Conservation (phyloP, 495 filamentous ascomycete genomes). For the Trichoderma orchidacearum region DNA sequence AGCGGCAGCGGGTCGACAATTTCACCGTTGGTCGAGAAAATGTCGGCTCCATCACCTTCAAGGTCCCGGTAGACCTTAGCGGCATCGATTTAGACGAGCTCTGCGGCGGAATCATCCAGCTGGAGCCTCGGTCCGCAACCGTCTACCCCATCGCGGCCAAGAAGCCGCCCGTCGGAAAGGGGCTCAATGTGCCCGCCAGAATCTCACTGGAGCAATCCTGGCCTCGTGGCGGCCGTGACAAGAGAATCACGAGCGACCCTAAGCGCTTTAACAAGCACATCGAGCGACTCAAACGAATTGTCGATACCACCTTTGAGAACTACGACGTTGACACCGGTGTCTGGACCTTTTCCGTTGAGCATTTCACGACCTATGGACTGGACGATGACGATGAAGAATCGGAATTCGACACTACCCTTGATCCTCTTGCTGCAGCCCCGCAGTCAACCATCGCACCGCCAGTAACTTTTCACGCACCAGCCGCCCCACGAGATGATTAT, state of each 20-base stretch:
- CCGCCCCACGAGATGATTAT: conserved; percentile 35
- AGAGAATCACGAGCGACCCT: conserved; percentile 17
- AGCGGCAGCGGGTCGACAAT: conserved; percentile 53
- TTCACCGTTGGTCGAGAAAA: conserved; percentile 73
- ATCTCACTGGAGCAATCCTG: conserved; percentile 82
- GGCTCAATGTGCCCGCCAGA: conserved; percentile 78
- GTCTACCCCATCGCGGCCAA: conserved; percentile 64
- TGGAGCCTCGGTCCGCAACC: conserved; percentile 62
- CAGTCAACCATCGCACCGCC: conserved; percentile 6
- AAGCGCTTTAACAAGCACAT: conserved; percentile 64
- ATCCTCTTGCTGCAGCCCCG: background rate
- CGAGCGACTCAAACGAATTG: conserved; percentile 60
- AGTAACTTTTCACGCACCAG: conserved; percentile 15
- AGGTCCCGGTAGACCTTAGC: conserved; percentile 68
- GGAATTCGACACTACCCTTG: conserved; percentile 23
- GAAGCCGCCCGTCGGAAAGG: conserved; percentile 73
- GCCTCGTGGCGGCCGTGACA: conserved; percentile 53
- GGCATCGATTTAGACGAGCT: conserved; percentile 56
- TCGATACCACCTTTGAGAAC: conserved; percentile 63
- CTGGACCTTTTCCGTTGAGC: conserved; percentile 84
- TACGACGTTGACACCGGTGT: conserved; percentile 68
- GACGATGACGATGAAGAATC: conserved; percentile 73
- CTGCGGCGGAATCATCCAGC: conserved; percentile 54
- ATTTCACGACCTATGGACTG: conserved; percentile 93
- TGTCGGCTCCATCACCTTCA: conserved; percentile 68